Evolutionary conservation across 371 early-diverging fungal species (phyloP), one percentile per base, ranked within the genome.

Genomic region (Apophysomyces elegans): DNA sequence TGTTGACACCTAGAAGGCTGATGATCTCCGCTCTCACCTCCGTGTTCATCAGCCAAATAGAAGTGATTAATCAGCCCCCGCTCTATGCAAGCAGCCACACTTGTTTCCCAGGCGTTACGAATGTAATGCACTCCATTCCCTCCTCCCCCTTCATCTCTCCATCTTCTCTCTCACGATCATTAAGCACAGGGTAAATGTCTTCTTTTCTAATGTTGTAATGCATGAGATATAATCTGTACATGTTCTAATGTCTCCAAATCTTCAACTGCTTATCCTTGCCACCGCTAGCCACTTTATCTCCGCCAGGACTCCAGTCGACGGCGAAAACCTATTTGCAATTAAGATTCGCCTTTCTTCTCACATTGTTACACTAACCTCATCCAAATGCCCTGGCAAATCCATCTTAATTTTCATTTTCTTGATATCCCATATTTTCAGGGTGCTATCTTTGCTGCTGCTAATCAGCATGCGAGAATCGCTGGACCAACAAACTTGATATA

Each of bases 321-420:
- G 93, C 84, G 75, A 88, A 97, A n/a, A 98, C 96, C 75, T 80
- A 35, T 50, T 50, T 35, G 35, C 38, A 37, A 60, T 39, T 46
- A 58, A 65, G 47, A 0, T 37, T 56, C 18, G n/a, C 47, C 56
- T 8, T 21, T 26, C 32, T 11, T 6, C 32, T 37, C 21, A 21
- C 8, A n/a, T 59, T 36, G 12, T 45, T 59, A 35, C 16, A 37
- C 43, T 4, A 47, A 75, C 84, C 74, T 96, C 97, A 71, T 97
- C 98, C 32, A 91, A 83, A 84, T 98, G 99, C 12, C 99, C 99
- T 2, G 99, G 98, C 66, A 97, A 79, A 77, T 96, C 96, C 69
- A 89, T 75, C 82, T 93, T 94, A 65, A 96, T 80, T 76, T 95
- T 95, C 67, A 86, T 77, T 26, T 93, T 94, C 63, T 89, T 88